Evolutionary conservation across 805 yeast genomes (phyloP).

Genomic region (Candida mattraensis): DNA sequence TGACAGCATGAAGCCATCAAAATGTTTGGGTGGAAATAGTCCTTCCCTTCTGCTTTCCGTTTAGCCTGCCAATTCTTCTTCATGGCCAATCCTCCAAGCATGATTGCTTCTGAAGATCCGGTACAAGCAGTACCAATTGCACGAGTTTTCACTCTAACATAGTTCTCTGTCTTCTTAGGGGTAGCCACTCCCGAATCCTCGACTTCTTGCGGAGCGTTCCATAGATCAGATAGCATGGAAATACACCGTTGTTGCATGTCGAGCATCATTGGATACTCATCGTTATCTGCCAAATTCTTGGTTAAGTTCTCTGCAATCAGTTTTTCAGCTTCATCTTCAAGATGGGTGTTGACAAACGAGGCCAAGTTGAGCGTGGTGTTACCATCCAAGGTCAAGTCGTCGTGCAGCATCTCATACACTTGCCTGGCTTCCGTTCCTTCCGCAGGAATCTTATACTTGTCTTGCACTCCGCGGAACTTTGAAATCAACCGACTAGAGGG

Average conservation of each 20-base stretch:
- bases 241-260: slow-evolving; percentile 82
- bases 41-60: slow-evolving; percentile 58
- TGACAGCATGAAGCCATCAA: slow-evolving; percentile 92
- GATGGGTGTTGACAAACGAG: slow-evolving; percentile 79
- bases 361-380: slow-evolving; percentile 83
- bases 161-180: slow-evolving; percentile 8
- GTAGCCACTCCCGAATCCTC: slow-evolving; percentile 22
- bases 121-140: slow-evolving; percentile 90
- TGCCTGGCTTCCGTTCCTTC: slow-evolving; percentile 50
- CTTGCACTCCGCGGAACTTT: slow-evolving; percentile 34
- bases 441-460: slow-evolving; percentile 63
- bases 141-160: slow-evolving; percentile 17
- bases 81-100: slow-evolving; percentile 91
- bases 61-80: slow-evolving; percentile 83
- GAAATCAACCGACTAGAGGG: slow-evolving; percentile 24
- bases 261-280: slow-evolving; percentile 85
- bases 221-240: slow-evolving; percentile 71
- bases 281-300: slow-evolving; percentile 89
- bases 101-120: slow-evolving; percentile 91
- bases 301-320: slow-evolving; percentile 70
- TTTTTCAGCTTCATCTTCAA: slow-evolving; percentile 51
- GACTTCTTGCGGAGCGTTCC: slow-evolving; percentile 62
- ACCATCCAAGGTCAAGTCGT: slow-evolving; percentile 81
- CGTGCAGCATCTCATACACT: slow-evolving; percentile 64
- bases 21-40: slow-evolving; percentile 71